phyloP scores from a whole-genome alignment of 2,329 filamentous ascomycete genomes.

The Phialophora tarda region DNA sequence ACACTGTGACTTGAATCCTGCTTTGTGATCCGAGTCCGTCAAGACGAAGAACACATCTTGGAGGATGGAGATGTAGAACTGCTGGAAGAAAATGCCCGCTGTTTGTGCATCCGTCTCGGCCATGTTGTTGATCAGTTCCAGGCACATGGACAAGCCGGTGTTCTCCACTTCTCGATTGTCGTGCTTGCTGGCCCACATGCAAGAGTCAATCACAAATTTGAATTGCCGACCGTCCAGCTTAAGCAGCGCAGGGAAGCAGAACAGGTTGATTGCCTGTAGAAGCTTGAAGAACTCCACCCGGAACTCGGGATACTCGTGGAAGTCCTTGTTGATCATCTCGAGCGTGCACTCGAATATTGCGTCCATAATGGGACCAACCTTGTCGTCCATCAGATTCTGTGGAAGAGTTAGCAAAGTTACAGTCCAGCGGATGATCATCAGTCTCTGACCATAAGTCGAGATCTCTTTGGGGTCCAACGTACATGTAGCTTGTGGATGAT shows the following conservation, averaged over 20 bases:
- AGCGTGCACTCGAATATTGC: slow-evolving; percentile 98
- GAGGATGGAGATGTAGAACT: slow-evolving; percentile 92
- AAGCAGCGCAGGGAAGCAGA: slow-evolving; percentile 93
- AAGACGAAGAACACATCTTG: slow-evolving; percentile 99
- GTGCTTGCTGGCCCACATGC: slow-evolving; percentile 99
- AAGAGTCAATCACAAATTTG: slow-evolving; percentile 99
- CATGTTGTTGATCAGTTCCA: slow-evolving; percentile 97
- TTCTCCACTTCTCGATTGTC: slow-evolving; percentile 98
- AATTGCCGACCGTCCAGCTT: slow-evolving; percentile 96
- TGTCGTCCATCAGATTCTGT: slow-evolving; percentile 94
- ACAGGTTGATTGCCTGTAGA: slow-evolving; percentile 90
- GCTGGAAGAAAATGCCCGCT: slow-evolving; percentile 94
- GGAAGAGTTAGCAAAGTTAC: slow-evolving; percentile 43
- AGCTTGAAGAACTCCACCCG: slow-evolving; percentile 99
- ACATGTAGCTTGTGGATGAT: slow-evolving; percentile 96
- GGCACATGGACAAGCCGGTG: slow-evolving; percentile 95
- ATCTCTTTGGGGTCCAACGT: slow-evolving; percentile 65
- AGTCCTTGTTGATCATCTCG: slow-evolving; percentile 99
- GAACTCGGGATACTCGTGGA: slow-evolving; percentile 98
- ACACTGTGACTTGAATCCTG: slow-evolving; percentile 97
- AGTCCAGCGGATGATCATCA: slow-evolving; percentile 35
- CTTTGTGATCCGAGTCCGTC: slow-evolving; percentile 97
- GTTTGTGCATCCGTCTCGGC: slow-evolving; percentile 86
- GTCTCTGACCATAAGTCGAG: slow-evolving; percentile 57
- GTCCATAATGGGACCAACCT: slow-evolving; percentile 96